phyloP scores from a whole-genome alignment of 129 eudicot genomes.

The Artemisia argyi region DNA sequence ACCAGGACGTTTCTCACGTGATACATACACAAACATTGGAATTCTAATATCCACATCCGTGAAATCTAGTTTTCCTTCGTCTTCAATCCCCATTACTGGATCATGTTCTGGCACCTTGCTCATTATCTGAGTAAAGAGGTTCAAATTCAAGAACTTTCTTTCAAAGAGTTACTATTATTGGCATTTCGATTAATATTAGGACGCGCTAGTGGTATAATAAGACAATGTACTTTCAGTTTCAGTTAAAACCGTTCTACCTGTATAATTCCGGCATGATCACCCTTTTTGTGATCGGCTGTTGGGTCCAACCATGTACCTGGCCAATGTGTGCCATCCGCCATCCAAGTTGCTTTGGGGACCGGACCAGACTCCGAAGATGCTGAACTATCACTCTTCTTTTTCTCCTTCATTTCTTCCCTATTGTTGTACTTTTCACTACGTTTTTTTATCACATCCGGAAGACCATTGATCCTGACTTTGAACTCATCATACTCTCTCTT shows the following conservation, averaged over 20 bases:
- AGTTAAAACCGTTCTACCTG: slow-evolving; percentile 41
- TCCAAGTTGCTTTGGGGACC: slow-evolving; percentile 73
- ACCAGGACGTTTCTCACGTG: slow-evolving; percentile 83
- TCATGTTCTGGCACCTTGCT: slow-evolving; percentile 81
- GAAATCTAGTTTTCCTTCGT: slow-evolving; percentile 67
- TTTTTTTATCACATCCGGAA: slow-evolving; percentile 77
- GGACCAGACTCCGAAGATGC: slow-evolving; percentile 33
- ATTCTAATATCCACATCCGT: slow-evolving; percentile 66
- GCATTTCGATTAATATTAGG: too few species aligned
- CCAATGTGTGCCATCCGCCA: slow-evolving; percentile 99
- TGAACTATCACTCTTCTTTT: slow-evolving; percentile 39
- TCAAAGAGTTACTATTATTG: too few species aligned
- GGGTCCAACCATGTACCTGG: slow-evolving; percentile 85
- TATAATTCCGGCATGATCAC: slow-evolving; percentile 87
- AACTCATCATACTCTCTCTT: slow-evolving; percentile 96
- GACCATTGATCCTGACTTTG: slow-evolving; percentile 89
- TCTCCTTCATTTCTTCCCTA: slow-evolving; percentile 53
- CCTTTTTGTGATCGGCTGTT: slow-evolving; percentile 66
- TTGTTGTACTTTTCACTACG: slow-evolving; percentile 71
- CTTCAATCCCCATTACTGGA: slow-evolving; percentile 67
- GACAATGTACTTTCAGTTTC: background rate
- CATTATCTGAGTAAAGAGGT: slow-evolving; percentile 52
- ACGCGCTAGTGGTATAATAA: too few species aligned
- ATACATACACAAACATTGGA: slow-evolving; percentile 89
- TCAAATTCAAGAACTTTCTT: slow-evolving; percentile 7